Evolutionary conservation across 2,329 filamentous ascomycete species (phyloP).

Genomic region (Alternaria tenuissima): DNA sequence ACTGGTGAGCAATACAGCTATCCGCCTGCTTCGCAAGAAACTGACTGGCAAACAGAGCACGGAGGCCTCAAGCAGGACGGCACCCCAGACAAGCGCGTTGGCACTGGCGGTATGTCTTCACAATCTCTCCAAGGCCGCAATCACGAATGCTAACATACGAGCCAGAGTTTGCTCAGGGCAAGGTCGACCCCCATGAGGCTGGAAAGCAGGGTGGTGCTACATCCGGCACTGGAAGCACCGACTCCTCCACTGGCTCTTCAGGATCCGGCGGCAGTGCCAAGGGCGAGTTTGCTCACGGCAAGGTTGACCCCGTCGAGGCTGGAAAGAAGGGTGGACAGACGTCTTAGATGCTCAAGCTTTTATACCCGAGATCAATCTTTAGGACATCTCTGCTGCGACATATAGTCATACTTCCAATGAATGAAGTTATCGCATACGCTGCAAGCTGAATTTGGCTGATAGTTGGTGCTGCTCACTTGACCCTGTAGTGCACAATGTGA

Average conservation of each 20-base stretch:
- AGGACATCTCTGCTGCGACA: not conserved
- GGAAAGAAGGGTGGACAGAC: constrained; percentile 22
- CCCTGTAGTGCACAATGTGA: not conserved
- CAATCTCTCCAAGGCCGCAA: rapidly evolving
- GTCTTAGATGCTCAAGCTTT: constrained; percentile 5
- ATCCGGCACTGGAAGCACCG: constrained; percentile 11
- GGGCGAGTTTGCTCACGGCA: constrained; percentile 1
- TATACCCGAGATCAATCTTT: not conserved
- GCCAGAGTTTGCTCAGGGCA: constrained; percentile 24
- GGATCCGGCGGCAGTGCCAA: constrained; percentile 16
- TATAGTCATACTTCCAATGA: not conserved
- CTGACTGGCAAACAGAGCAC: constrained; percentile 11
- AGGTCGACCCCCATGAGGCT: constrained; percentile 26
- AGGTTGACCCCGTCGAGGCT: constrained; percentile 19
- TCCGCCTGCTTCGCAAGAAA: not conserved
- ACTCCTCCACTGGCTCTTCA: constrained; percentile 5
- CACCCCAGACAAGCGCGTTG: constrained; percentile 24
- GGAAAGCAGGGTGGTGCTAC: constrained; percentile 22
- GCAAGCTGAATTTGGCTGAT: not conserved
- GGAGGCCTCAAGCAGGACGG: constrained; percentile 24
- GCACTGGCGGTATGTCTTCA: constrained; percentile 14
- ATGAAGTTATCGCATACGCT: not conserved
- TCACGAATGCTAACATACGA: not conserved
- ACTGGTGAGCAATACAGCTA: constrained; percentile 7
- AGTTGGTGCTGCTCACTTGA: rapidly evolving